Evolutionary conservation across 1,139 yeast genomes (phyloP).

Genomic region (Geotrichum australiense): DNA sequence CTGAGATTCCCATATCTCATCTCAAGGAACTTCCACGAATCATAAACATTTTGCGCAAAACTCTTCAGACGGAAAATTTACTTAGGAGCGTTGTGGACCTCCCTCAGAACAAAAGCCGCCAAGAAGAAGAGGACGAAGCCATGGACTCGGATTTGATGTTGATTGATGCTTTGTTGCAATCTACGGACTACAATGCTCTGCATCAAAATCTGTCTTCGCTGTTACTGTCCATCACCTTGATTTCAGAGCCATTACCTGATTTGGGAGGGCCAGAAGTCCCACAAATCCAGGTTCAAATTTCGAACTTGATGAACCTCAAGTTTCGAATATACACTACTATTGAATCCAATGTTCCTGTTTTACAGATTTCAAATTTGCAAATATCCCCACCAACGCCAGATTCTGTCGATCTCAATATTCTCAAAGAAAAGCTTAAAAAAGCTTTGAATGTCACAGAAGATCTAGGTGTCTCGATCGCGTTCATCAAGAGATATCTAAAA

Average conservation of each 20-base stretch:
- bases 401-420: conserved; percentile 2
- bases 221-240: not conserved
- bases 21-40: conserved; percentile 27
- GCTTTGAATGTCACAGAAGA: conserved; percentile 18
- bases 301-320: conserved; percentile 8
- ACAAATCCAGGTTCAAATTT: conserved; percentile 9
- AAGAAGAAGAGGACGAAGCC: conserved; percentile 15
- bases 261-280: not conserved
- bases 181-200: too few relatives aligned
- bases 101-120: not conserved
- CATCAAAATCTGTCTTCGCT: conserved; percentile 2
- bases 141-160: conserved; percentile 17
- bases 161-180: conserved; percentile 15
- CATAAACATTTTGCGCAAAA: conserved; percentile 20
- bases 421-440: conserved; percentile 8
- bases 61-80: conserved; percentile 12
- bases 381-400: not conserved
- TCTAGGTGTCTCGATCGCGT: conserved; percentile 14
- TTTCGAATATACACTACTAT: conserved; percentile 10
- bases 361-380: not conserved
- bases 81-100: conserved; percentile 12
- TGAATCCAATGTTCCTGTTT: not conserved
- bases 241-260: too few relatives aligned
- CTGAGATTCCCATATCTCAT: conserved; percentile 31
- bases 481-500: conserved; percentile 3